phyloP scores from a whole-genome alignment of 139 green algal genomes.

The Pleodorina starrii region DNA sequence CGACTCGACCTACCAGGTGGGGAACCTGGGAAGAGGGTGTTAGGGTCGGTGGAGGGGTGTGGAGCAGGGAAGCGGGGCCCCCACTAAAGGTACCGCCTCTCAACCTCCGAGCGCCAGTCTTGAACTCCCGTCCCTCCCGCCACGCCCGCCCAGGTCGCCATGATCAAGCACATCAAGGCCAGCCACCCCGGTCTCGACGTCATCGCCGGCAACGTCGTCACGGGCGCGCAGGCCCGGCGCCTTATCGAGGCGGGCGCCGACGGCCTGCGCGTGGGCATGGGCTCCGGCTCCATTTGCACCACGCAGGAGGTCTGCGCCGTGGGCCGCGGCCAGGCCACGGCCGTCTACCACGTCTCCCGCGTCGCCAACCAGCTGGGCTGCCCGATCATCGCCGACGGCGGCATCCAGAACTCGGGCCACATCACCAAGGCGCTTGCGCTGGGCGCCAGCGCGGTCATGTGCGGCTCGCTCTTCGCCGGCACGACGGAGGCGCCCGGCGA shows the following conservation, averaged over 20 bases:
- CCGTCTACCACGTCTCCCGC: constrained; percentile 91
- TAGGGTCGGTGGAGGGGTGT: too few species aligned
- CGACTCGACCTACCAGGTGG: constrained; percentile 90
- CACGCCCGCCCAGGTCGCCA: constrained; percentile 75
- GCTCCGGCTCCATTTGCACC: constrained; percentile 98
- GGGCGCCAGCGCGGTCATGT: constrained; percentile 97
- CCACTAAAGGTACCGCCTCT: too few species aligned
- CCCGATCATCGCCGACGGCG: constrained; percentile 97
- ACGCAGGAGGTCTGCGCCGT: constrained; percentile 95
- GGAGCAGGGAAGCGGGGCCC: too few species aligned
- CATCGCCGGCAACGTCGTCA: constrained; percentile 97
- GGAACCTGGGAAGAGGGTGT: too few species aligned
- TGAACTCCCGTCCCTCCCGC: background rate
- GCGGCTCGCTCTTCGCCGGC: constrained; percentile 95
- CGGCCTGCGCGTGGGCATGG: constrained; percentile 97
- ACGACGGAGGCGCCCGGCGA: constrained; percentile 94
- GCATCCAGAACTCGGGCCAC: constrained; percentile 97
- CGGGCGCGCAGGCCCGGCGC: constrained; percentile 72
- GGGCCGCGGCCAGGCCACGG: constrained; percentile 95
- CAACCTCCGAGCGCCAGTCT: too few species aligned
- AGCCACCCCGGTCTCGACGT: constrained; percentile 92
- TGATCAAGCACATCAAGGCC: constrained; percentile 94
- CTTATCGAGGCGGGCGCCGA: constrained; percentile 93
- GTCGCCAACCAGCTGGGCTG: constrained; percentile 79
- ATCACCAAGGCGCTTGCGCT: constrained; percentile 97